Conservation (phyloP, 2,329 filamentous ascomycete genomes). For the Atkinsonella hypoxylon region DNA sequence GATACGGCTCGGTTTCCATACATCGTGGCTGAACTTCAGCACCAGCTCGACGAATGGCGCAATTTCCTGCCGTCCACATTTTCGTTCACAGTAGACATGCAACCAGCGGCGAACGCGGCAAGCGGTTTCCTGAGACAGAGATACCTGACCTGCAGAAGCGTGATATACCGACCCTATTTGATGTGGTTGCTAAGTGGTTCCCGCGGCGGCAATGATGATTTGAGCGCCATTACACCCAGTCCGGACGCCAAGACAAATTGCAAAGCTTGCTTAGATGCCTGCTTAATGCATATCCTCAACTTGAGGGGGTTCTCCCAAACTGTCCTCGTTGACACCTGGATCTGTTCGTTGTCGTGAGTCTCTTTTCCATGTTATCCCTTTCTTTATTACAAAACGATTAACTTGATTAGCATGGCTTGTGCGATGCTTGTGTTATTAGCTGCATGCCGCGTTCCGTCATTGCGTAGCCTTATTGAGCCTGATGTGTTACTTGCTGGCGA, state of each 20-base stretch:
- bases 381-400: not conserved
- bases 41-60: conserved; percentile 37
- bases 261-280: conserved; percentile 33
- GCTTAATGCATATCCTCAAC: conserved; percentile 35
- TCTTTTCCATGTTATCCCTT: no score
- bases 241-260: conserved; percentile 28
- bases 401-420: conserved; percentile 29
- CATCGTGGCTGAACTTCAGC: conserved; percentile 35
- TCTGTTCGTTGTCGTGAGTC: conserved; percentile 39
- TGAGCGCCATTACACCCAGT: conserved; percentile 15
- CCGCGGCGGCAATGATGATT: conserved; percentile 13
- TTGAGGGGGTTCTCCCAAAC: conserved; percentile 36
- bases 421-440: conserved; percentile 37
- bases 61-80: conserved; percentile 31
- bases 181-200: conserved; percentile 35
- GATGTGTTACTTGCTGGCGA: conserved; percentile 27
- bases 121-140: conserved; percentile 37
- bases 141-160: conserved; percentile 38
- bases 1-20: conserved; percentile 33
- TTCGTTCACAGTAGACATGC: conserved; percentile 24
- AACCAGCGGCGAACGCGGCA: conserved; percentile 24
- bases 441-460: conserved; percentile 25
- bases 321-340: conserved; percentile 41
- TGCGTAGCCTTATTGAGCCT: conserved; percentile 25
- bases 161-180: conserved; percentile 40